Evolutionary conservation across 371 early-diverging fungal genomes (phyloP).

Genomic region (Lichtheimia ornata): DNA sequence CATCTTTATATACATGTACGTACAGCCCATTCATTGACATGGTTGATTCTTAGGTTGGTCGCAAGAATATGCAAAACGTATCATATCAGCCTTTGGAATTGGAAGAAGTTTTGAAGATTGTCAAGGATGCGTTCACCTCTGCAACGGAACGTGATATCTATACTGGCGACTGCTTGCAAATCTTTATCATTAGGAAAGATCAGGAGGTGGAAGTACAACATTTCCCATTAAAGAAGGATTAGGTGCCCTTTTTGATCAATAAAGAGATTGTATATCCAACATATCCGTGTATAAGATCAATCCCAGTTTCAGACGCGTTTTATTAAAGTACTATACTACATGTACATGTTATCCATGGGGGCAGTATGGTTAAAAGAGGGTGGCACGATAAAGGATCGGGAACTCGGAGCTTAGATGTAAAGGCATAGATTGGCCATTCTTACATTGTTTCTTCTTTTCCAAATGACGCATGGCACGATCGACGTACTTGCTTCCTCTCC

Average conservation of each 20-base stretch:
- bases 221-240: slow-evolving; percentile 81
- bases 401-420: no score
- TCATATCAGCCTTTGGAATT: slow-evolving; percentile 44
- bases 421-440: no score
- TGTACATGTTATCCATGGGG: no score
- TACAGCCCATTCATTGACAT: neutral
- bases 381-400: no score
- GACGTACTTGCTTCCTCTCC: no score
- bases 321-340: no score
- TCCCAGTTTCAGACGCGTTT: no score
- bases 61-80: slow-evolving; percentile 64
- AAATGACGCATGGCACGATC: no score
- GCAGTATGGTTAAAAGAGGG: no score
- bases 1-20: neutral
- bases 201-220: slow-evolving; percentile 77
- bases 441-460: no score
- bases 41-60: slow-evolving; percentile 36
- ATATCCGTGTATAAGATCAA: no score
- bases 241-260: slow-evolving; percentile 15
- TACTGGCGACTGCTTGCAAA: slow-evolving; percentile 98
- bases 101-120: slow-evolving; percentile 78
- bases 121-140: slow-evolving; percentile 96
- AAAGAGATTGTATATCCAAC: no score
- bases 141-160: slow-evolving; percentile 99
- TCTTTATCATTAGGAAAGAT: slow-evolving; percentile 82